Evolutionary conservation across 306 rosid genomes (phyloP).

Genomic region (Lithocarpus polystachyus): DNA sequence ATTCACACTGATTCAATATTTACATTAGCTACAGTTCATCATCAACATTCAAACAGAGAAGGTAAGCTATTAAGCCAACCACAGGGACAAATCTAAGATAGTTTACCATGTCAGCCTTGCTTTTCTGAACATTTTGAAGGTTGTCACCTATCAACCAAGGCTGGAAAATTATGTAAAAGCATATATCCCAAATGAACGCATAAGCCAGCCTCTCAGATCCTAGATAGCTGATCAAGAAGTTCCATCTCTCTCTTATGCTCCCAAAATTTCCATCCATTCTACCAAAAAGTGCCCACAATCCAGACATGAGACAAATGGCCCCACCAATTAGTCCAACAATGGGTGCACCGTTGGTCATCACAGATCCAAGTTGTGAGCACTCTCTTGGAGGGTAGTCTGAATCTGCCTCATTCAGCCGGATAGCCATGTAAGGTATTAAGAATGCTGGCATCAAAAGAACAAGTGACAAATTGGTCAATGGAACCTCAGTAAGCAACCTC

Average conservation of each 20-base stretch:
- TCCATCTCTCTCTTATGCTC: constrained; percentile 61
- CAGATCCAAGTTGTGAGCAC: constrained; percentile 54
- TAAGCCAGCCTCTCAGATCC: constrained; percentile 91
- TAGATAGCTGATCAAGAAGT: constrained; percentile 63
- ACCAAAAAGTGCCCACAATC: constrained; percentile 67
- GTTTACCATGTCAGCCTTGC: constrained; percentile 46
- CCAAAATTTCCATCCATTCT: constrained; percentile 69
- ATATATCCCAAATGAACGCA: constrained; percentile 96
- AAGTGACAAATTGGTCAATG: constrained; percentile 4
- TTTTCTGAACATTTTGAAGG: constrained; percentile 62
- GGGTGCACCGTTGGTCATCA: constrained; percentile 63
- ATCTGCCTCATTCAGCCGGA: constrained; percentile 66
- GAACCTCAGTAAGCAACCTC: neutral
- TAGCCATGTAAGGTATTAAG: constrained; percentile 95
- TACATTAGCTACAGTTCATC: constrained; percentile 23
- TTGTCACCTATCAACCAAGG: constrained; percentile 90
- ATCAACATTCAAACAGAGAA: constrained; percentile 59
- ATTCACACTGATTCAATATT: neutral
- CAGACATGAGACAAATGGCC: constrained; percentile 54
- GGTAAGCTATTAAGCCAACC: constrained; percentile 71
- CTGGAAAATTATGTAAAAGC: constrained; percentile 72
- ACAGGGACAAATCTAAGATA: constrained; percentile 76
- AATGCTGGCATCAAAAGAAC: constrained; percentile 52
- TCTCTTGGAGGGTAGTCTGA: constrained; percentile 31
- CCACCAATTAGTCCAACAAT: constrained; percentile 75